Conservation (phyloP, 2,329 filamentous ascomycete genomes). For the Helotiales sp. region DNA sequence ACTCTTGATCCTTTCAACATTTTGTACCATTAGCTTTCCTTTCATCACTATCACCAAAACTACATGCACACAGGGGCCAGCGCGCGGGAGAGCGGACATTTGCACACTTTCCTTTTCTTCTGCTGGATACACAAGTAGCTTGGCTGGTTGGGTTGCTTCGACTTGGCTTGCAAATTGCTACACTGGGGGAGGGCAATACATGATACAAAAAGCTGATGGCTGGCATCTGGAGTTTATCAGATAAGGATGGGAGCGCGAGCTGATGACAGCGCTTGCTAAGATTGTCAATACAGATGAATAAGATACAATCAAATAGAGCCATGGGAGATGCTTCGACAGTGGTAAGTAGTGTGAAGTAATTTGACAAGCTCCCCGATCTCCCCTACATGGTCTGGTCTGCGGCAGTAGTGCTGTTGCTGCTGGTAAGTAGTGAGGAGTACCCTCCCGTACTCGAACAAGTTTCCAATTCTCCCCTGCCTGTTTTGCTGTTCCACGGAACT, state of each 20-base stretch:
- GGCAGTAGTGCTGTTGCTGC: no score
- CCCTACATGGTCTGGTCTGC: no score
- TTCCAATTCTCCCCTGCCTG: no score
- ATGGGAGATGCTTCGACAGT: background rate
- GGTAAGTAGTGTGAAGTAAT: background rate
- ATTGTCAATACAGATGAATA: background rate
- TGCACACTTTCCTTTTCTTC: background rate
- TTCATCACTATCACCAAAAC: background rate
- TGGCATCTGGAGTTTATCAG: background rate
- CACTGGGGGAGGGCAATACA: background rate
- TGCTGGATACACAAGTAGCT: background rate
- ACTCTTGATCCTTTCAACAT: background rate
- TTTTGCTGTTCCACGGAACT: no score
- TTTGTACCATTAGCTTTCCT: conserved; percentile 1
- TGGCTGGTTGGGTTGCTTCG: background rate
- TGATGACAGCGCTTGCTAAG: background rate
- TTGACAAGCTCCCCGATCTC: no score
- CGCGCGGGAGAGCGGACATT: background rate
- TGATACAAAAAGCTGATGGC: background rate
- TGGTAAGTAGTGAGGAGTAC: no score
- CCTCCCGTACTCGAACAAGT: no score
- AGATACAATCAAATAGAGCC: background rate
- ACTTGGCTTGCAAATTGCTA: background rate
- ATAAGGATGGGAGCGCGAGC: background rate
- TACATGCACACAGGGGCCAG: background rate